Evolutionary conservation across 495 filamentous ascomycete species (phyloP).

Genomic region (Filosporella fistucella): DNA sequence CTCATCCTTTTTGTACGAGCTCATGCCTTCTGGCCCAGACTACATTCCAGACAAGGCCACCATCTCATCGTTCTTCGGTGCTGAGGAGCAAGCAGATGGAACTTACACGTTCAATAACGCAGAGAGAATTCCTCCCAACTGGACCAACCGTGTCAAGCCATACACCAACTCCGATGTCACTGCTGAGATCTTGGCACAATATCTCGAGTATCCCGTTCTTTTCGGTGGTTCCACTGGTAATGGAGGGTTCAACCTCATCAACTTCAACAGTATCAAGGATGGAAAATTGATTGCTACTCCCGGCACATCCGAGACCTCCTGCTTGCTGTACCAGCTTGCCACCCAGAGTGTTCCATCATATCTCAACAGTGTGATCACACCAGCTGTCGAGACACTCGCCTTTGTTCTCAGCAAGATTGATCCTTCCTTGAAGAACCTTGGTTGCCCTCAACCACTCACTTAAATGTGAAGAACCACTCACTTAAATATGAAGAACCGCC

Average conservation of each 20-base stretch:
- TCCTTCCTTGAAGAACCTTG: slow-evolving; percentile 26
- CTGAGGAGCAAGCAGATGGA: slow-evolving; percentile 26
- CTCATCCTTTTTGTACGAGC: slow-evolving; percentile 36
- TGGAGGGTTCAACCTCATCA: slow-evolving; percentile 30
- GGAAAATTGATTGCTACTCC: slow-evolving; percentile 20
- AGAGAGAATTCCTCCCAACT: slow-evolving; percentile 35
- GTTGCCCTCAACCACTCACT: slow-evolving; percentile 26
- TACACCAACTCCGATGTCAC: slow-evolving; percentile 28
- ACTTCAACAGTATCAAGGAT: slow-evolving; percentile 27
- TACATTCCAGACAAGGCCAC: slow-evolving; percentile 29
- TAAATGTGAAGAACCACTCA: too few relatives aligned
- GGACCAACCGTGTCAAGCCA: slow-evolving; percentile 31
- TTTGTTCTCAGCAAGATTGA: slow-evolving; percentile 22
- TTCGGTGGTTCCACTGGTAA: slow-evolving; percentile 32
- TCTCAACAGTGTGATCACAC: slow-evolving; percentile 26
- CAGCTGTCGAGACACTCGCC: slow-evolving; percentile 25
- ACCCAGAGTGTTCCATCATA: slow-evolving; percentile 27
- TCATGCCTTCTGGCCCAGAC: slow-evolving; percentile 28
- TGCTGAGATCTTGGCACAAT: slow-evolving; percentile 28
- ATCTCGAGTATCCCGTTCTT: slow-evolving; percentile 32
- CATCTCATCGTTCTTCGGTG: slow-evolving; percentile 35
- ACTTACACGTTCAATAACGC: slow-evolving; percentile 27
- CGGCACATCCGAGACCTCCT: slow-evolving; percentile 18
- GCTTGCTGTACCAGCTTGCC: slow-evolving; percentile 34
- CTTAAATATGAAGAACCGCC: too few relatives aligned